Evolutionary conservation across 2,329 filamentous ascomycete species (phyloP).

Genomic region (Geosmithia morbida): DNA sequence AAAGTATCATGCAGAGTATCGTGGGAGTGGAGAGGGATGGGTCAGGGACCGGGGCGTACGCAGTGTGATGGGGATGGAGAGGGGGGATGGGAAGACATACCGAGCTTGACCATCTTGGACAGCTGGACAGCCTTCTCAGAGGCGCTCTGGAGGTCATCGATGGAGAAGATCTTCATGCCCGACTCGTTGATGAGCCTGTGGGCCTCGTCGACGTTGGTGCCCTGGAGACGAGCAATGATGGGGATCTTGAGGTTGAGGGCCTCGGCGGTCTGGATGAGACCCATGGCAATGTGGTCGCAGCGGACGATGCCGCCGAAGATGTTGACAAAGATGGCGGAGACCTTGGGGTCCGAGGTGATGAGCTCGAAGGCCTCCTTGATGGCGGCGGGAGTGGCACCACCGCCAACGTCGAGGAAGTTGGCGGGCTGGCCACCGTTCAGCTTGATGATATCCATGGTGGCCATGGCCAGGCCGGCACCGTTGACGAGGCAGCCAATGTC

Average conservation of each 20-base stretch:
- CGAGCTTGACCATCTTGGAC: slow-evolving; percentile 98
- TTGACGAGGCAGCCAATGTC: slow-evolving; percentile 99
- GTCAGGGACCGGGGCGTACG: not conserved
- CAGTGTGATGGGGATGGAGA: not conserved
- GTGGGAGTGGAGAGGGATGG: not conserved
- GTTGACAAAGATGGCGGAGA: slow-evolving; percentile 98
- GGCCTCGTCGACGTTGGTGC: slow-evolving; percentile 94
- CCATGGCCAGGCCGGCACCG: slow-evolving; percentile 97
- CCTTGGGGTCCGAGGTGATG: slow-evolving; percentile 96
- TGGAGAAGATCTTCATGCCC: slow-evolving; percentile 98
- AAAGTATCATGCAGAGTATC: not conserved
- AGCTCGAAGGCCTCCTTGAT: slow-evolving; percentile 98
- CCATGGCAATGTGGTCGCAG: slow-evolving; percentile 93
- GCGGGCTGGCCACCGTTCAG: slow-evolving; percentile 90
- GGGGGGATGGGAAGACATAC: slow-evolving; percentile 35
- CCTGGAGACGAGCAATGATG: slow-evolving; percentile 93
- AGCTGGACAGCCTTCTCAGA: slow-evolving; percentile 98
- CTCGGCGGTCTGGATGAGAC: slow-evolving; percentile 88
- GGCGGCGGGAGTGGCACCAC: slow-evolving; percentile 89
- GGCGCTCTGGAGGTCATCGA: slow-evolving; percentile 92
- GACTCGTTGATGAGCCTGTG: slow-evolving; percentile 92
- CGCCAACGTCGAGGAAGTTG: slow-evolving; percentile 98
- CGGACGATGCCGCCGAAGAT: slow-evolving; percentile 99
- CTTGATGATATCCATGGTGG: slow-evolving; percentile 99
- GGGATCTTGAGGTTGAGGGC: slow-evolving; percentile 92